Evolutionary conservation across 345 rosid genomes (phyloP), one percentile per base, ranked within the genome.

Genomic region (Salix arbutifolia): DNA sequence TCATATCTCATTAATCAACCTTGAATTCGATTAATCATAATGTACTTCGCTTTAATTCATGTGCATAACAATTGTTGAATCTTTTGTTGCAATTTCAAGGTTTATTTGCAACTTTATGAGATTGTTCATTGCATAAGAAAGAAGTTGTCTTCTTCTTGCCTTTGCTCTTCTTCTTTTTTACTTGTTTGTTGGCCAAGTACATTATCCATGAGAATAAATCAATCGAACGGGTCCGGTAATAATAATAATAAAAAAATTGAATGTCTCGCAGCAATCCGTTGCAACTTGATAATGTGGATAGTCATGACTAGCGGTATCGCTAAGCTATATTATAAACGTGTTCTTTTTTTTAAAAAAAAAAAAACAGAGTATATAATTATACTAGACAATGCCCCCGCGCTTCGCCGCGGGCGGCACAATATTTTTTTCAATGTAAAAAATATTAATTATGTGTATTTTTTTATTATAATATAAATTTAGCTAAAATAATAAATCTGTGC

Each of bases 11-110:
- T 33, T 33, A 33, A 33, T 33, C 37, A 33, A 33, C 37, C 37
- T 33, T 33, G 37, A 33, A 33, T 33, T 33, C 37, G 6, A 33
- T 33, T 33, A 4, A 33, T 33, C 37, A 33, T 33, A 33, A 33
- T 5, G 6, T 33, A 33, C 1, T 33, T 33, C 37, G 37, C 37
- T 33, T 31, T 31, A 31, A 31, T 31, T 68, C 26, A 25, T 76
- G 76, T 76, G 30, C 60, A 65, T 37, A 44, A 85, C 71, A 69
- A 14, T 68, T 79, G 70, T 19, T 77, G 62, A 53, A 77, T 73
- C 67, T 70, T 56, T 44, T 67, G 37, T 50, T 76, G 19, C 56
- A 72, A 66, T 33, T 73, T 74, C 35, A 71, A 25, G 40, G 65
- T 44, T 40, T 69, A 48, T 16, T 19, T 78, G 65, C 58, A 23